phyloP scores from a whole-genome alignment of 2,329 filamentous ascomycete genomes.

The Ophiosphaerella herpotricha region DNA sequence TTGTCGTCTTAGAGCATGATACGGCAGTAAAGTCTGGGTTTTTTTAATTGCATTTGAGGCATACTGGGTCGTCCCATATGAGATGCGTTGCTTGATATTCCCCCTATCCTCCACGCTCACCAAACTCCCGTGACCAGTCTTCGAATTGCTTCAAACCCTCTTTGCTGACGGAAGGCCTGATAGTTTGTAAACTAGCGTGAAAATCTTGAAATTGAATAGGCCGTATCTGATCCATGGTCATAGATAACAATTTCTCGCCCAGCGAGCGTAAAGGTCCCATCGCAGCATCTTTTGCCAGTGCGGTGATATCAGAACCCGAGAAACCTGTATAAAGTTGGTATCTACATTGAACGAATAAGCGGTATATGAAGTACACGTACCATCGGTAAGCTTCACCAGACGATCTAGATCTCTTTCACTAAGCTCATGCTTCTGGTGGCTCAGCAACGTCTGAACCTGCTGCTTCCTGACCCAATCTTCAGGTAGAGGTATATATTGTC shows the following conservation, averaged over 20 bases:
- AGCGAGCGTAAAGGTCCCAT: slow-evolving; percentile 93
- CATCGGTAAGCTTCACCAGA: slow-evolving; percentile 81
- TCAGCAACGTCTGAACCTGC: slow-evolving; percentile 78
- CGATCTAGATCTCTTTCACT: slow-evolving; percentile 70
- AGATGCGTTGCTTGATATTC: background rate
- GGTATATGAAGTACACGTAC: slow-evolving; percentile 55
- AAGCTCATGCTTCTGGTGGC: slow-evolving; percentile 85
- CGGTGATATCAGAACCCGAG: slow-evolving; percentile 95
- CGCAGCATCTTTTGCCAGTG: slow-evolving; percentile 93
- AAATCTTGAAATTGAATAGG: slow-evolving; percentile 86
- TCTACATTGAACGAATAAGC: background rate
- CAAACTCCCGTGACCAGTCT: slow-evolving; percentile 91
- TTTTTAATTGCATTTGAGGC: background rate
- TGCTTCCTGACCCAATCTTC: slow-evolving; percentile 79
- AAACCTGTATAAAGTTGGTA: slow-evolving; percentile 67
- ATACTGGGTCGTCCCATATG: background rate
- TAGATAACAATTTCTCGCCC: slow-evolving; percentile 85
- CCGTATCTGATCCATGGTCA: slow-evolving; percentile 92
- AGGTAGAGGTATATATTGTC: slow-evolving; percentile 94
- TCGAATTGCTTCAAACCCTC: slow-evolving; percentile 87
- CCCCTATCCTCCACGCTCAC: slow-evolving; percentile 81
- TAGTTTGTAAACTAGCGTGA: slow-evolving; percentile 77
- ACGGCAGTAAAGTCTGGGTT: background rate
- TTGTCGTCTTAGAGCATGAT: background rate
- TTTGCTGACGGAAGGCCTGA: slow-evolving; percentile 86